Evolutionary conservation across 352 stramenopile species (phyloP), one percentile per base, ranked within the genome.

Genomic region (Globisporangium ultimum): DNA sequence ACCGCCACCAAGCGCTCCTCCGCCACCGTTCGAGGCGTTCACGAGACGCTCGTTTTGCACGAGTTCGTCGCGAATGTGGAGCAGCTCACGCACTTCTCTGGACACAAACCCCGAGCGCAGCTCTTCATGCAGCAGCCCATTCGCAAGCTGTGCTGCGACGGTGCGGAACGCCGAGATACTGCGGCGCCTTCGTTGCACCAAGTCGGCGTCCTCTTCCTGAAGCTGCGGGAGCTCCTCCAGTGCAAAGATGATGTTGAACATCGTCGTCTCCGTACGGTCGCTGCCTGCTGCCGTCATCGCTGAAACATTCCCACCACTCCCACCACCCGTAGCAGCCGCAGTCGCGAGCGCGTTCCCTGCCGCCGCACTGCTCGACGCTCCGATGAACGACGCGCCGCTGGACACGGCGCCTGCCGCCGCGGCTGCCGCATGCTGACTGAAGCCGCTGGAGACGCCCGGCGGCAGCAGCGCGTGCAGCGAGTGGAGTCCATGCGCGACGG

Each of bases 181-280:
- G 34, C 65, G 74, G 13, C 67, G 62, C 53, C 70, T 70, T 32
- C 70, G 68, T 21, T 70, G 66, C 34, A 71, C 36, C 22, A 70
- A 43, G 40, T 78, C 66, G 22, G 73, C 74, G 15, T 78, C 67
- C 15, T 74, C 53, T 12, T 71, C 60, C 28, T 58, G 48, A 15
- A 55, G 62, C 47, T 67, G 60, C 43, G 69, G 66, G 38, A 65
- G 67, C 55, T 89, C 80, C 47, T 87, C 76, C 36, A 96, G 61
- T 21, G 76, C 87, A 46, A 96, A 95, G 56, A 96, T 91, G 51
- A 96, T 67, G 61, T 94, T 95, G 53, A 95, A 95, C 85, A 95
- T 95, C 38, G 81, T 93, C 32, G 81, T 91, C 45, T 95, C 85
- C 42, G 73, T 87, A 24, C 72, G 56, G 18, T 51, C 18, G 10